Conservation (phyloP, 345 rosid species). For the Turritis glabra region DNA sequence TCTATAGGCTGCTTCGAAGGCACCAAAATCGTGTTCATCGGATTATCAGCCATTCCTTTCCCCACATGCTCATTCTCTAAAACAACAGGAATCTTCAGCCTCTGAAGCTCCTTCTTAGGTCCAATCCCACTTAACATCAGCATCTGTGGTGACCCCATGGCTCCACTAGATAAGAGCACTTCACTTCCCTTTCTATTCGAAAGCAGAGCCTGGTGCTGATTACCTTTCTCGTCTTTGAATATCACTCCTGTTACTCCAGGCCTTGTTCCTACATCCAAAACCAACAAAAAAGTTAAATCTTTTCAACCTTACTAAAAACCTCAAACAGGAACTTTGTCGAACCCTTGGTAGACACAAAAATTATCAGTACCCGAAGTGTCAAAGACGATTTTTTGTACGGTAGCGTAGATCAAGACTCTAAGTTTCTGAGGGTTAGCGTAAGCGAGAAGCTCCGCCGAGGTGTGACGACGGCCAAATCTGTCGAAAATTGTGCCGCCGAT, state of each 20-base stretch:
- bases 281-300: not conserved
- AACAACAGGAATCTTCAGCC: conserved; percentile 63
- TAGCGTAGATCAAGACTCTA: conserved; percentile 72
- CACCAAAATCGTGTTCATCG: conserved; percentile 82
- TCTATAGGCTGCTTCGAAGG: conserved; percentile 57
- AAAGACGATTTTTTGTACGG: conserved; percentile 74
- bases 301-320: not conserved
- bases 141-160: conserved; percentile 91
- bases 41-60: conserved; percentile 92
- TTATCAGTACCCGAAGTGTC: conserved; percentile 54
- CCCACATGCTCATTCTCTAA: conserved; percentile 70
- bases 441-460: conserved; percentile 91
- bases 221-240: conserved; percentile 86
- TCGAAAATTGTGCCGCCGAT: conserved; percentile 94
- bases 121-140: conserved; percentile 89
- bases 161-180: conserved; percentile 80
- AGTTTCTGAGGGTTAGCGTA: conserved; percentile 67
- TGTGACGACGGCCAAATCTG: conserved; percentile 84
- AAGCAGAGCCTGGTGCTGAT: conserved; percentile 64
- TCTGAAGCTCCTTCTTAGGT: conserved; percentile 65
- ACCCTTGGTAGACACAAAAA: not conserved
- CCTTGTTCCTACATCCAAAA: conserved; percentile 45
- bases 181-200: conserved; percentile 58
- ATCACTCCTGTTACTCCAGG: conserved; percentile 81
- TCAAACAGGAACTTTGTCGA: conserved; percentile 3